Evolutionary conservation across 2,329 filamentous ascomycete species (phyloP), one percentile per base, ranked within the genome.

Genomic region (Botrytis squamosa): DNA sequence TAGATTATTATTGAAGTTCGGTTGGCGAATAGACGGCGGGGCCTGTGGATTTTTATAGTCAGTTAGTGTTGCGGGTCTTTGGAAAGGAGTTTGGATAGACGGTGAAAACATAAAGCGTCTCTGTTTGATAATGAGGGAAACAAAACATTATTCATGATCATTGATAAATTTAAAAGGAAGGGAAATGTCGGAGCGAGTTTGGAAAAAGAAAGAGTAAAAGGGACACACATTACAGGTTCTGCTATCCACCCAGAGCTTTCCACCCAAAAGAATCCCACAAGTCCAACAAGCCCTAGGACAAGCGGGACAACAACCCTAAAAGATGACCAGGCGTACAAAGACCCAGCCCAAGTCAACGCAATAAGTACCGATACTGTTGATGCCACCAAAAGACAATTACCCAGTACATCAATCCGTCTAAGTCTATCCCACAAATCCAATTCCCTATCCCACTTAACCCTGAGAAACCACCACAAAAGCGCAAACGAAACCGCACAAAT

Each of bases 1-100:
- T 82, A 83, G 0, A 78, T 78, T 20, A 81, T 76, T 22, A 55
- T 46, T 8, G 73, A 57, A 8, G 76, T 75, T 6, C 75, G 69
- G 40, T 73, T 74, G 2, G 20, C 40, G 46, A 77, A 76, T 1
- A 76, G 63, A 1, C 59, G 65, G 2, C 46, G 60, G 25, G 74
- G 75, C 40, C 63, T 65, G 42, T 6, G 42, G 18, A 20, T 44
- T 7, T 44, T 16, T 18, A 16, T 1, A 25, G 22, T 4, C 22
- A 46, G 63, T 65, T 65, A 65, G 63, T 25, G 14, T 65, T 46
- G 40, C 6, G 42, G 4, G 9, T 33, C n/a, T 46, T 20, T 25
- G 1, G 1, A 8, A n/a, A 65, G 10, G 25, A 18, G 12, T 16
- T 9, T 9, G 16, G 16, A 25, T 22, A 40, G 25, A 14, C 29